Conservation (phyloP, 805 yeast species). For the Priceomyces carsonii region DNA sequence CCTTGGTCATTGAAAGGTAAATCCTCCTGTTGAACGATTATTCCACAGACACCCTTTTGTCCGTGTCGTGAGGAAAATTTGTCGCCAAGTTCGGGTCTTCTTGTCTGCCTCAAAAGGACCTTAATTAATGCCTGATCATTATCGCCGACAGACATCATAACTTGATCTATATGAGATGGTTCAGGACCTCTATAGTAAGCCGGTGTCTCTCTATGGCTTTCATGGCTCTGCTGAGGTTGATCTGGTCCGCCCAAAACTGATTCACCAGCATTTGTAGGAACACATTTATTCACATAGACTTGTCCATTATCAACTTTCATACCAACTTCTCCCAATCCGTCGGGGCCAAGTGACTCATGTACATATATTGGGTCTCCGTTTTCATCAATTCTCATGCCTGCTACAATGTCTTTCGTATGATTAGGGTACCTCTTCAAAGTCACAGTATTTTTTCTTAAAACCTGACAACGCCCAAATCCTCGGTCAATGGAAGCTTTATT, state of each 20-base stretch:
- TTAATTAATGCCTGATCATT: slow-evolving; percentile 93
- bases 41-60: slow-evolving; percentile 99
- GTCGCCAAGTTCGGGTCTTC: slow-evolving; percentile 97
- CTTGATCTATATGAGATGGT: slow-evolving; percentile 93
- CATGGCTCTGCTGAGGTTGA: slow-evolving; percentile 37
- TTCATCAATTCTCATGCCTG: slow-evolving; percentile 88
- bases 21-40: slow-evolving; percentile 95
- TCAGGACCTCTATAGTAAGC: slow-evolving; percentile 93
- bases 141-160: slow-evolving; percentile 94
- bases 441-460: slow-evolving; percentile 86
- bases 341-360: slow-evolving; percentile 85
- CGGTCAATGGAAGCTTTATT: slow-evolving; percentile 93
- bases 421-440: slow-evolving; percentile 89
- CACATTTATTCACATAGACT: slow-evolving; percentile 88
- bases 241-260: slow-evolving; percentile 47
- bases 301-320: slow-evolving; percentile 88
- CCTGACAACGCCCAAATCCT: slow-evolving; percentile 98
- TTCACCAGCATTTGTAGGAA: slow-evolving; percentile 83
- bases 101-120: slow-evolving; percentile 88
- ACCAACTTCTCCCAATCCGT: slow-evolving; percentile 97
- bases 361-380: slow-evolving; percentile 80
- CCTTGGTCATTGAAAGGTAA: slow-evolving; percentile 95
- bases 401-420: slow-evolving; percentile 87
- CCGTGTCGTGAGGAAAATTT: slow-evolving; percentile 98
- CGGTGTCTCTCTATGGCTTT: slow-evolving; percentile 85